These are phyloP conservation scores for Ophiostoma angusticollis DNA, from an alignment of 2,329 filamentous ascomycete species.

Conservation along the genomic window DNA sequence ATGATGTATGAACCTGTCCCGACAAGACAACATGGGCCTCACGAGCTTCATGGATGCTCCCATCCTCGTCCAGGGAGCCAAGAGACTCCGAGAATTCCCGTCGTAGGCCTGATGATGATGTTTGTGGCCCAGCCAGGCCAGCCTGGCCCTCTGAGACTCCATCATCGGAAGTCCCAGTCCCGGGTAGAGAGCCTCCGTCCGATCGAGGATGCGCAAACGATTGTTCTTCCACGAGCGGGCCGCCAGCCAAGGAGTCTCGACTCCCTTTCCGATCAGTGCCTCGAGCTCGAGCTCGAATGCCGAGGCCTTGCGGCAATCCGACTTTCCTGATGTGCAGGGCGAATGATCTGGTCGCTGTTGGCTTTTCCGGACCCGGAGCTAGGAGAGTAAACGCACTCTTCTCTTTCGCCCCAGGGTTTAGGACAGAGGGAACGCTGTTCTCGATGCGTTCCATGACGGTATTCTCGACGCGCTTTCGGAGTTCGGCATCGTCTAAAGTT, in stretches of 20 bases:
- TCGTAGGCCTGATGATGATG: too few species aligned
- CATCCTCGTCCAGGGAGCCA: conserved; percentile 12
- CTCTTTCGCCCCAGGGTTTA: not conserved
- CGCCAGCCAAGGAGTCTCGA: conserved; percentile 1
- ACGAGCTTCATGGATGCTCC: conserved; percentile 17
- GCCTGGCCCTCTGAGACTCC: too few species aligned
- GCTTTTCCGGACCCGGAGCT: too few species aligned
- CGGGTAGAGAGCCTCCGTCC: too few species aligned
- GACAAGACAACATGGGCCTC: conserved; percentile 9
- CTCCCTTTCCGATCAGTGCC: not conserved
- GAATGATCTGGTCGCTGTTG: not conserved
- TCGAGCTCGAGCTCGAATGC: not conserved
- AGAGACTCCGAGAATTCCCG: conserved; percentile 6
- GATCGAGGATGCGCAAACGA: not conserved
- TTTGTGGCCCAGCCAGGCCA: too few species aligned
- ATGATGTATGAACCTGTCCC: not conserved
- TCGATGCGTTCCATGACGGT: not conserved
- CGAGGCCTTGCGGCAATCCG: not conserved
- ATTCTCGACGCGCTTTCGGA: not conserved
- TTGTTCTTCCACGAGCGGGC: not conserved
- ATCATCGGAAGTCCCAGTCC: too few species aligned
- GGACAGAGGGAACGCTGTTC: not conserved
- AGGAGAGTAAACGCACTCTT: not conserved
- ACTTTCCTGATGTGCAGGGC: not conserved
- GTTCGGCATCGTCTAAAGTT: not conserved